These are phyloP conservation scores for Lenzites betulinus DNA, from an alignment of 768 basidiomycete species.

Conservation along the genomic window DNA sequence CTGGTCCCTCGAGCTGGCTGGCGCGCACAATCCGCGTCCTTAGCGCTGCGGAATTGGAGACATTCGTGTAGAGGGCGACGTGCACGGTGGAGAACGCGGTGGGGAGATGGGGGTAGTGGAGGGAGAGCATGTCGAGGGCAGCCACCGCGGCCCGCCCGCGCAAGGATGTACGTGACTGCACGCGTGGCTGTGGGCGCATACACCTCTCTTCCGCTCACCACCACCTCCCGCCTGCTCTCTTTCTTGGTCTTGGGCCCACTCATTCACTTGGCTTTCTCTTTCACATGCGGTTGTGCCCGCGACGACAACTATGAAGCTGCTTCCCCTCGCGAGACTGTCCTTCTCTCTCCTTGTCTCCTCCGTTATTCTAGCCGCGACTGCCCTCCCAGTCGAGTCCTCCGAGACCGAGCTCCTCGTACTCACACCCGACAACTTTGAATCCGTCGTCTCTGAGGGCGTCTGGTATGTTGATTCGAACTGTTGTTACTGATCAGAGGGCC, in stretches of 20 bases:
- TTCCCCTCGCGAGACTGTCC: slow-evolving; percentile 23
- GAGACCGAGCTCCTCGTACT: slow-evolving; percentile 40
- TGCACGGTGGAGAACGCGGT: slow-evolving; percentile 45
- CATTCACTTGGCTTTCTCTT: background rate
- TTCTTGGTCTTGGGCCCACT: background rate
- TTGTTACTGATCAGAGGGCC: background rate
- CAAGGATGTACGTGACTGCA: too few species aligned
- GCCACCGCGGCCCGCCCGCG: too few species aligned
- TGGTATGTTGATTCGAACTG: slow-evolving; percentile 44
- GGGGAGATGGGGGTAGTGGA: slow-evolving; percentile 56
- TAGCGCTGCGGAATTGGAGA: slow-evolving; percentile 63
- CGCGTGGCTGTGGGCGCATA: too few species aligned
- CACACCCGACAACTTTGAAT: slow-evolving; percentile 60
- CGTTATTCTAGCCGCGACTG: slow-evolving; percentile 26
- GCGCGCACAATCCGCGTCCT: slow-evolving; percentile 72
- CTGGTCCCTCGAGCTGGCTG: slow-evolving; percentile 54
- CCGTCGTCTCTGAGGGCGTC: slow-evolving; percentile 54
- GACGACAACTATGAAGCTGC: slow-evolving; percentile 9
- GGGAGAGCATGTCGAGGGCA: slow-evolving; percentile 49
- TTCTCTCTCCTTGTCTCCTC: slow-evolving; percentile 29
- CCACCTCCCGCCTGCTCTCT: background rate
- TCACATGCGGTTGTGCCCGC: background rate
- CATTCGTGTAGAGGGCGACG: slow-evolving; percentile 64
- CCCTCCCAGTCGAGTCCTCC: slow-evolving; percentile 28
- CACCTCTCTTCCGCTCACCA: background rate